These are phyloP conservation scores for Heteromeles arbutifolia DNA, from an alignment of 306 rosid species.

Conservation along the genomic window DNA sequence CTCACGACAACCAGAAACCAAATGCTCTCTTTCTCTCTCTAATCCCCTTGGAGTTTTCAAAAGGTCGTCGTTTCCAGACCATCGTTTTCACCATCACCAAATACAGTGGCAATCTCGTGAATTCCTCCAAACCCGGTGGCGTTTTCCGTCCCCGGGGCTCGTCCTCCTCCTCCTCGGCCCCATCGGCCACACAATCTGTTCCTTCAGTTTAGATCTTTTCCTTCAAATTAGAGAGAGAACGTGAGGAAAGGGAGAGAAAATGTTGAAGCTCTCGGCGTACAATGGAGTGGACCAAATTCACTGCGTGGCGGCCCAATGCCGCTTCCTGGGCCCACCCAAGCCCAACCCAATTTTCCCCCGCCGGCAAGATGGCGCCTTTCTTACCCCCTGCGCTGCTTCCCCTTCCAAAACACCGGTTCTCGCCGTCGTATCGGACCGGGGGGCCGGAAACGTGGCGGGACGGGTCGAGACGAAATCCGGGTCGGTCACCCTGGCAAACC, in stretches of 20 bases:
- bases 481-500: conserved; percentile 50
- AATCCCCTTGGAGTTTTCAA: neutral
- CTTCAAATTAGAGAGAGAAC: neutral
- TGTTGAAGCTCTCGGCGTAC: conserved; percentile 64
- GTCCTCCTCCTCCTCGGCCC: too few relatives aligned
- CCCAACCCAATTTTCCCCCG: conserved; percentile 1
- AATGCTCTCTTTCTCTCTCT: neutral
- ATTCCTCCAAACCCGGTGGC: too few relatives aligned
- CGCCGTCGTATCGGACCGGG: conserved; percentile 38
- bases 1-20: neutral
- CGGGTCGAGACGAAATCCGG: conserved; percentile 31
- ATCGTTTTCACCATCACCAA: neutral
- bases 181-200: too few relatives aligned
- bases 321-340: conserved; percentile 31
- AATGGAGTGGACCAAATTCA: conserved; percentile 64
- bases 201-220: too few relatives aligned
- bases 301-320: conserved; percentile 48
- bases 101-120: too few relatives aligned
- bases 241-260: neutral
- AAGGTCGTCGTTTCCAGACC: conserved; percentile 1
- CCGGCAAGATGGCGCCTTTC: conserved; percentile 22
- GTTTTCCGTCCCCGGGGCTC: too few relatives aligned
- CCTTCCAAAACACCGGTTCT: conserved; percentile 5
- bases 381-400: neutral
- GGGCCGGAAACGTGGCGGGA: conserved; percentile 26